Evolutionary conservation across 441 rosid genomes (phyloP).

Genomic region (Euphorbia celastroides): DNA sequence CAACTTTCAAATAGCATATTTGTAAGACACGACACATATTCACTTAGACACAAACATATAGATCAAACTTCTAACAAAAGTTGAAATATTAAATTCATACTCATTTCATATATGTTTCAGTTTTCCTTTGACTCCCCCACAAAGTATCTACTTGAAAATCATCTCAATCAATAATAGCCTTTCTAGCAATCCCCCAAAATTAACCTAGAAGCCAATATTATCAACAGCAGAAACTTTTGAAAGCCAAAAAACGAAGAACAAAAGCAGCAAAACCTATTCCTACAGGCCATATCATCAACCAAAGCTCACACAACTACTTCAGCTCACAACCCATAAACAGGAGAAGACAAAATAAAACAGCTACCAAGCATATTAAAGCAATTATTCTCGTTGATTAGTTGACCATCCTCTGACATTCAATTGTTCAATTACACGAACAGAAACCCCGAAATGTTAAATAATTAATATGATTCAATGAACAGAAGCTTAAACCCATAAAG

Average conservation of each 20-base stretch:
- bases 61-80: too few species aligned
- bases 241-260: background rate
- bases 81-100: too few species aligned
- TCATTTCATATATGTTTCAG: too few species aligned
- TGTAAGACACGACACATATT: too few species aligned
- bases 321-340: background rate
- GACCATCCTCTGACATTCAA: background rate
- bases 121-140: too few species aligned
- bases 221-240: background rate
- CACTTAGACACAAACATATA: too few species aligned
- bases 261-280: background rate
- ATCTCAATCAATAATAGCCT: too few species aligned
- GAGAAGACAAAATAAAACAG: background rate
- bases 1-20: too few species aligned
- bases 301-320: background rate
- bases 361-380: background rate
- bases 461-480: background rate
- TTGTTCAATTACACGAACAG: background rate
- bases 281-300: background rate
- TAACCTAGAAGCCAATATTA: too few species aligned
- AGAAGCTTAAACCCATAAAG: background rate
- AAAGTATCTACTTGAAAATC: too few species aligned
- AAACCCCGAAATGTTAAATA: background rate
- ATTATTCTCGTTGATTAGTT: background rate
- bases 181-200: too few species aligned